Evolutionary conservation across 2,329 filamentous ascomycete genomes (phyloP).

Genomic region (Fusarium continuum): DNA sequence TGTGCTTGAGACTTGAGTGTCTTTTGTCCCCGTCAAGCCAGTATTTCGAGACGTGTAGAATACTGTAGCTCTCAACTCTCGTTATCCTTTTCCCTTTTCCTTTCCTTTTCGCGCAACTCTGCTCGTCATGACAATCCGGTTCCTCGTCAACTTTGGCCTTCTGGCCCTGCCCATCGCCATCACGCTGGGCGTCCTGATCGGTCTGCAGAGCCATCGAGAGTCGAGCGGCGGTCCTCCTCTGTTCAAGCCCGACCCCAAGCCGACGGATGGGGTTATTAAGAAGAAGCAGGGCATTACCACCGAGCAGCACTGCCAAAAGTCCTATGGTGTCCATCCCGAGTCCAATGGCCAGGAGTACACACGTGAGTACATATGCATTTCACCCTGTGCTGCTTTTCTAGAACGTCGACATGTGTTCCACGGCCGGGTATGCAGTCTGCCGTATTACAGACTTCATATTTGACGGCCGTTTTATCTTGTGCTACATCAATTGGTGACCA

Average conservation of each 20-base stretch:
- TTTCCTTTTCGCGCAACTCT: background rate
- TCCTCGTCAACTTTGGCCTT: conserved; percentile 60
- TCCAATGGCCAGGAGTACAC: conserved; percentile 57
- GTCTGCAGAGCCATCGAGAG: conserved; percentile 56
- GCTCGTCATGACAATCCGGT: conserved; percentile 50
- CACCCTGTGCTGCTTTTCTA: background rate
- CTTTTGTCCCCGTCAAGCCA: background rate
- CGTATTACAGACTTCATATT: background rate
- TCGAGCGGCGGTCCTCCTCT: conserved; percentile 56
- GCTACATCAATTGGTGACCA: background rate
- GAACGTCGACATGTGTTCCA: background rate
- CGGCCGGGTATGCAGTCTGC: background rate
- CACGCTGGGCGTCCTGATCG: conserved; percentile 60
- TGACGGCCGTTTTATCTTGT: background rate
- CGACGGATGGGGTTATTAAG: conserved; percentile 24
- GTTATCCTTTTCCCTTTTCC: background rate
- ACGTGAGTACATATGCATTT: conserved; percentile 49
- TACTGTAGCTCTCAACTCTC: conserved; percentile 1
- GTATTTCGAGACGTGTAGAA: background rate
- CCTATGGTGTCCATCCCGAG: conserved; percentile 55
- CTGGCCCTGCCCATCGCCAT: conserved; percentile 60
- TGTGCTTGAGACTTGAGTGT: background rate
- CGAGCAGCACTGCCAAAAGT: conserved; percentile 39
- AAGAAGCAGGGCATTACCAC: conserved; percentile 35
- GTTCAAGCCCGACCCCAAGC: conserved; percentile 47